Conservation (phyloP, 805 yeast species). For the Starmerella kuoi region DNA sequence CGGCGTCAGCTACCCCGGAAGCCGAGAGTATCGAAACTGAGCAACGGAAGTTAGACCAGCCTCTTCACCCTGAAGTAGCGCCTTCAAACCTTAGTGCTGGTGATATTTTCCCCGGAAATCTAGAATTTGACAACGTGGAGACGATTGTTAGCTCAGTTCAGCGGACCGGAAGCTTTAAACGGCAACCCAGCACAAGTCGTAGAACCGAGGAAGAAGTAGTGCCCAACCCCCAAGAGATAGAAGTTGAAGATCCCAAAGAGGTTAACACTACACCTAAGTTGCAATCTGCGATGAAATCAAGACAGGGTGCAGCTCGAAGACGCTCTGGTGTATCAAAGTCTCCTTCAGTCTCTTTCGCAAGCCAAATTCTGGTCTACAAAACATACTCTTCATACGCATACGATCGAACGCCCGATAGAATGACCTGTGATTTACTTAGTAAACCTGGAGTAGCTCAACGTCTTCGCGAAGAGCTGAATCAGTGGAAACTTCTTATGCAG, state of each 20-base stretch:
- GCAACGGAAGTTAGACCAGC: not conserved
- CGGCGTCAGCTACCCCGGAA: not conserved
- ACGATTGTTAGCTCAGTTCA: constrained; percentile 28
- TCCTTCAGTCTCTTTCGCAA: constrained; percentile 40
- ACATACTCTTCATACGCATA: constrained; percentile 75
- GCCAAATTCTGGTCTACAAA: constrained; percentile 70
- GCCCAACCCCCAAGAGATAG: constrained; percentile 27
- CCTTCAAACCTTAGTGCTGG: constrained; percentile 15
- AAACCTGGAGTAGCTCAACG: constrained; percentile 66
- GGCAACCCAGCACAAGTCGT: constrained; percentile 25
- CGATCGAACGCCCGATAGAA: constrained; percentile 84
- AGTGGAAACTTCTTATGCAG: constrained; percentile 65
- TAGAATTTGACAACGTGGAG: constrained; percentile 24
- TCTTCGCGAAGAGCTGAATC: constrained; percentile 75
- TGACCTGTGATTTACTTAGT: constrained; percentile 84
- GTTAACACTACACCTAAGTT: not conserved
- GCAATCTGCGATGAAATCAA: constrained; percentile 4
- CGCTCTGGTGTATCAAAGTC: constrained; percentile 8
- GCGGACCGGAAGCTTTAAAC: constrained; percentile 28
- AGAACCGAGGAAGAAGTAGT: constrained; percentile 22
- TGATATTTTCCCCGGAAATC: constrained; percentile 15
- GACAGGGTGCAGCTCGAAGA: not conserved
- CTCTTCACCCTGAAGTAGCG: not conserved
- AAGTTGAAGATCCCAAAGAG: constrained; percentile 12
- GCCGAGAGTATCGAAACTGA: not conserved